Percentiles rank a stretch among this genome's conserved stretches.
Conservation (phyloP, 1,284 basidiomycete genomes). For the Sporisorium exsertum region DNA sequence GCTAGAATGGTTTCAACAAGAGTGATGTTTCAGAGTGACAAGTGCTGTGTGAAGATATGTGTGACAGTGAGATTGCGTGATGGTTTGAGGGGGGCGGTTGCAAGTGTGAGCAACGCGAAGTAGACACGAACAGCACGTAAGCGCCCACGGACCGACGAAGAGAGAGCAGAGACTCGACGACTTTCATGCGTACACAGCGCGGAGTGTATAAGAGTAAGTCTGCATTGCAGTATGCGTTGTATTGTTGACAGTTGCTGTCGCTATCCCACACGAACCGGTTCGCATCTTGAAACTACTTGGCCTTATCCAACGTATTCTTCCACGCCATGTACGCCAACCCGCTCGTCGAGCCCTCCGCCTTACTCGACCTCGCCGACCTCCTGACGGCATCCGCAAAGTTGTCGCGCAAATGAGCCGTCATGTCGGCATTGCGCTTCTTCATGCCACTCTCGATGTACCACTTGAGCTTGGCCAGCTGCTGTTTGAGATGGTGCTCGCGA, state of each 20-base stretch:
- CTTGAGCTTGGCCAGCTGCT: slow-evolving; percentile 84
- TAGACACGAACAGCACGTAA: too few species aligned
- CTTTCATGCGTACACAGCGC: too few species aligned
- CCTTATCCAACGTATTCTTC: slow-evolving; percentile 38
- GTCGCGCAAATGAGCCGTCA: slow-evolving; percentile 25
- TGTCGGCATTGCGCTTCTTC: slow-evolving; percentile 54
- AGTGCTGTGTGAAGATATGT: neutral
- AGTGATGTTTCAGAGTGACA: neutral
- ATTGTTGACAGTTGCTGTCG: too few species aligned
- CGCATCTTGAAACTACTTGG: slow-evolving; percentile 6
- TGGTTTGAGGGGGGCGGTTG: too few species aligned
- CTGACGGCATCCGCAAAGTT: slow-evolving; percentile 14
- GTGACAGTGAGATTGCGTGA: neutral
- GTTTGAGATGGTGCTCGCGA: slow-evolving; percentile 85
- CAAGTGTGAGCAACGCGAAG: too few species aligned
- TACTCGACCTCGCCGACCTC: slow-evolving; percentile 5
- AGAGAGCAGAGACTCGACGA: too few species aligned
- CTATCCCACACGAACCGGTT: too few species aligned
- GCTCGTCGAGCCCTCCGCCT: neutral
- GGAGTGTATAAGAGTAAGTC: too few species aligned
- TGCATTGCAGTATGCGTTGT: too few species aligned
- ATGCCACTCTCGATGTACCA: slow-evolving; percentile 85
- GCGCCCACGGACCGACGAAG: too few species aligned
- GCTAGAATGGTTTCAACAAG: neutral
- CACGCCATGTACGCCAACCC: slow-evolving; percentile 31